Evolutionary conservation across 208 protist species (phyloP).

Genomic region (Polymyxa betae): DNA sequence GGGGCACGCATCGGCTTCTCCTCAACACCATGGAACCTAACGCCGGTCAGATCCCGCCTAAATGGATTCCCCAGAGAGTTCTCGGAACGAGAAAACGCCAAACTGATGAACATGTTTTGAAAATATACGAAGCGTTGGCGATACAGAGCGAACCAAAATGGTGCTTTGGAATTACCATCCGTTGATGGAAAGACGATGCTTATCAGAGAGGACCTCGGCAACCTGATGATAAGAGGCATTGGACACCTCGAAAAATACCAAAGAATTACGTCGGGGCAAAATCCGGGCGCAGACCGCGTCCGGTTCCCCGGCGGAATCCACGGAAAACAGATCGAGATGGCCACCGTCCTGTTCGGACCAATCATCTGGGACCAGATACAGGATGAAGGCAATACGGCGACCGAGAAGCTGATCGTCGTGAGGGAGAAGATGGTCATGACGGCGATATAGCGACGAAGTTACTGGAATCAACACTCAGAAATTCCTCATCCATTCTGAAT

Average conservation of each 20-base stretch:
- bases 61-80: too few species aligned
- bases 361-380: slow-evolving; percentile 40
- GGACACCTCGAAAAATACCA: slow-evolving; percentile 54
- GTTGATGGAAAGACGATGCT: slow-evolving; percentile 42
- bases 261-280: slow-evolving; percentile 11
- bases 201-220: slow-evolving; percentile 53
- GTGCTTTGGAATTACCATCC: slow-evolving; percentile 26
- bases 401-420: slow-evolving; percentile 52
- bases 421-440: not conserved
- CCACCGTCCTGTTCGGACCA: slow-evolving; percentile 38
- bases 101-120: not conserved
- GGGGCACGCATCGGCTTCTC: not conserved
- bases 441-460: slow-evolving; percentile 39
- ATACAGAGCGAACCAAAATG: too few species aligned
- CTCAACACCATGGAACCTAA: not conserved
- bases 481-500: too few species aligned
- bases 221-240: slow-evolving; percentile 52
- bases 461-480: too few species aligned
- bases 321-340: slow-evolving; percentile 44
- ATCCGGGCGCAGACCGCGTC: not conserved
- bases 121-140: too few species aligned
- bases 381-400: slow-evolving; percentile 49
- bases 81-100: not conserved
- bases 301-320: not conserved
- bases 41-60: too few species aligned